Evolutionary conservation across 2,329 filamentous ascomycete species (phyloP).

Genomic region (Lasiodiplodia citricola): DNA sequence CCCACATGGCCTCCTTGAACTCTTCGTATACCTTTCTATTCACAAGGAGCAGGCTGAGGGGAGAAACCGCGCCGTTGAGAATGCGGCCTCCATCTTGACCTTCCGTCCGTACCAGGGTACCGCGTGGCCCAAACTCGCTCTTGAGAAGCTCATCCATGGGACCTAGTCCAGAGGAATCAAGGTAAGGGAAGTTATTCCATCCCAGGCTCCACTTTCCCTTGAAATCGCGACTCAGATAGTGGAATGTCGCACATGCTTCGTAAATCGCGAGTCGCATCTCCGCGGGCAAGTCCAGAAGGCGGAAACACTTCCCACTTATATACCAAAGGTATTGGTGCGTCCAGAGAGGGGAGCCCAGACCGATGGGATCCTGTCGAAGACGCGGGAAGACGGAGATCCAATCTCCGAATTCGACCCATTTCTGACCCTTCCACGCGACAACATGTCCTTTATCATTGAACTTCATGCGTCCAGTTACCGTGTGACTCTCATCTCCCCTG

Average conservation of each 20-base stretch:
- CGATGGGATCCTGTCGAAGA: background rate
- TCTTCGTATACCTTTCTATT: background rate
- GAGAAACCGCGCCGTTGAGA: background rate
- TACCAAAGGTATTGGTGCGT: background rate
- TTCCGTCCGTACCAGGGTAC: background rate
- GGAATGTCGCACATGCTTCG: background rate
- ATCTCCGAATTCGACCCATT: background rate
- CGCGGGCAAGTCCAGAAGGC: background rate
- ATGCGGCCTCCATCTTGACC: background rate
- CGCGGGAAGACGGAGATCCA: background rate
- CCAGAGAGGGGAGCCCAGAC: background rate
- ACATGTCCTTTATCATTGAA: background rate
- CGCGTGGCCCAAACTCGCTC: background rate
- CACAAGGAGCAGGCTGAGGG: background rate
- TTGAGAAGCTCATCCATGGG: background rate
- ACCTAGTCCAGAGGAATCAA: rapidly evolving
- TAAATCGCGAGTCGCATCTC: background rate
- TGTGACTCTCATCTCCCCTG: background rate
- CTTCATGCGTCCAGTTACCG: background rate
- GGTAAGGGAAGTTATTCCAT: background rate
- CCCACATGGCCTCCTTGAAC: background rate
- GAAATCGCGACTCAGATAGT: background rate
- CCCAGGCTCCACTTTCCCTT: background rate
- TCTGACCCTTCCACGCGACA: background rate
- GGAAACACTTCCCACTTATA: background rate